Evolutionary conservation across 345 rosid genomes (phyloP).

Genomic region (Conringia planisiliqua): DNA sequence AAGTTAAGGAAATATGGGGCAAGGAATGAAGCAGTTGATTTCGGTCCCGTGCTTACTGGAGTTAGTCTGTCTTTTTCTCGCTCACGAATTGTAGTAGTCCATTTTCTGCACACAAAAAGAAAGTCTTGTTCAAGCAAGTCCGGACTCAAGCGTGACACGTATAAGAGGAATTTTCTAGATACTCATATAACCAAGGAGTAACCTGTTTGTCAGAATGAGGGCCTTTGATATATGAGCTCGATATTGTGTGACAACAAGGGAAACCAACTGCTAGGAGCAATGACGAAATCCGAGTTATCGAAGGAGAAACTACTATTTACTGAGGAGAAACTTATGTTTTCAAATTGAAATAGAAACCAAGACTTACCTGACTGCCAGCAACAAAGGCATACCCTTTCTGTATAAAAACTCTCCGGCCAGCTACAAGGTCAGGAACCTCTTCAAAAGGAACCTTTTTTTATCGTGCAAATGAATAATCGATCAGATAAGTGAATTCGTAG

Average conservation of each 20-base stretch:
- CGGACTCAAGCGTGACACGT: neutral
- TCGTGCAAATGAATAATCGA: neutral
- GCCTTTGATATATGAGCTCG: slow-evolving; percentile 79
- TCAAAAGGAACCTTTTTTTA: slow-evolving; percentile 83
- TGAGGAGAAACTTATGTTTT: neutral
- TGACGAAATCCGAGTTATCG: neutral
- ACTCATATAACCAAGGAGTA: slow-evolving; percentile 13
- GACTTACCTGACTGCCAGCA: slow-evolving; percentile 68
- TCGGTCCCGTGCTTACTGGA: slow-evolving; percentile 54
- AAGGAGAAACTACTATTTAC: neutral
- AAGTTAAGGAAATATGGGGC: neutral
- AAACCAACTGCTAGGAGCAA: slow-evolving; percentile 56
- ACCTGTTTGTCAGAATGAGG: slow-evolving; percentile 86
- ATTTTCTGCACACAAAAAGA: slow-evolving; percentile 57
- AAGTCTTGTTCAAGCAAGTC: neutral
- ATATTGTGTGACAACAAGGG: slow-evolving; percentile 76
- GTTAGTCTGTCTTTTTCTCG: slow-evolving; percentile 81
- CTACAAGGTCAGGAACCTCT: slow-evolving; percentile 95
- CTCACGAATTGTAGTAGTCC: slow-evolving; percentile 78
- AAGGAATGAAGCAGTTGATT: neutral
- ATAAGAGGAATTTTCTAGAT: neutral
- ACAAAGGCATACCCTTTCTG: slow-evolving; percentile 80
- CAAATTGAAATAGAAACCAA: slow-evolving; percentile 7
- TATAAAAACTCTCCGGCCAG: slow-evolving; percentile 67
- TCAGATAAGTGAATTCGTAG: neutral